phyloP scores from a whole-genome alignment of 768 basidiomycete genomes.

The Phaeotremella skinneri region DNA sequence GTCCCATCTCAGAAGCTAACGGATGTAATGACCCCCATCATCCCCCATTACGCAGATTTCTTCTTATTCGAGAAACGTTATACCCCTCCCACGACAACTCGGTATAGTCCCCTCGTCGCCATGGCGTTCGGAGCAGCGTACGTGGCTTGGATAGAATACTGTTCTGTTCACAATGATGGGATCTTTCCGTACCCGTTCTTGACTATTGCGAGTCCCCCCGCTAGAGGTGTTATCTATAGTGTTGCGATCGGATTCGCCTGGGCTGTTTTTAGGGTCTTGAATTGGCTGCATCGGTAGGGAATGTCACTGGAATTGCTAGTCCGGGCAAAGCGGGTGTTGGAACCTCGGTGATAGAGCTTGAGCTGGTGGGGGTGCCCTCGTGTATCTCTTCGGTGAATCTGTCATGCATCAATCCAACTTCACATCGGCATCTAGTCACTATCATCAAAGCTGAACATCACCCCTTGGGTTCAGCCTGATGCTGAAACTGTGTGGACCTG shows the following conservation, averaged over 20 bases:
- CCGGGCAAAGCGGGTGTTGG: too few relatives aligned
- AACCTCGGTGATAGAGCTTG: too few relatives aligned
- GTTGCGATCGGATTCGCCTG: conserved; percentile 59
- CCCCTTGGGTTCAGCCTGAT: too few relatives aligned
- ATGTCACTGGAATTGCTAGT: not conserved
- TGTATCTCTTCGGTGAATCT: too few relatives aligned
- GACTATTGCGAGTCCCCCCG: conserved; percentile 59
- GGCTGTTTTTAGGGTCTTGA: conserved; percentile 61
- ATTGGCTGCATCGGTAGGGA: conserved; percentile 57
- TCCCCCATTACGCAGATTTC: conserved; percentile 57
- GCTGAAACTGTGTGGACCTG: not conserved
- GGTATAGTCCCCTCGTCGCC: conserved; percentile 50
- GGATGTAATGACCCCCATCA: not conserved
- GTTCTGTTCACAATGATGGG: conserved; percentile 60
- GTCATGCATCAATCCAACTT: too few relatives aligned
- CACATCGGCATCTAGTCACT: too few relatives aligned
- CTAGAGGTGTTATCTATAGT: conserved; percentile 63
- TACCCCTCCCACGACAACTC: conserved; percentile 47
- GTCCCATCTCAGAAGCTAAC: not conserved
- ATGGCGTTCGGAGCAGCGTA: conserved; percentile 57
- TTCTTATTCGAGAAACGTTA: conserved; percentile 65
- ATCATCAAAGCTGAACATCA: too few relatives aligned
- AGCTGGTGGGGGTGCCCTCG: too few relatives aligned
- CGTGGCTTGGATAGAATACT: conserved; percentile 65
- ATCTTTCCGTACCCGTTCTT: conserved; percentile 80